Evolutionary conservation across 208 protist genomes (phyloP).

Genomic region (Crithidia bombi): DNA sequence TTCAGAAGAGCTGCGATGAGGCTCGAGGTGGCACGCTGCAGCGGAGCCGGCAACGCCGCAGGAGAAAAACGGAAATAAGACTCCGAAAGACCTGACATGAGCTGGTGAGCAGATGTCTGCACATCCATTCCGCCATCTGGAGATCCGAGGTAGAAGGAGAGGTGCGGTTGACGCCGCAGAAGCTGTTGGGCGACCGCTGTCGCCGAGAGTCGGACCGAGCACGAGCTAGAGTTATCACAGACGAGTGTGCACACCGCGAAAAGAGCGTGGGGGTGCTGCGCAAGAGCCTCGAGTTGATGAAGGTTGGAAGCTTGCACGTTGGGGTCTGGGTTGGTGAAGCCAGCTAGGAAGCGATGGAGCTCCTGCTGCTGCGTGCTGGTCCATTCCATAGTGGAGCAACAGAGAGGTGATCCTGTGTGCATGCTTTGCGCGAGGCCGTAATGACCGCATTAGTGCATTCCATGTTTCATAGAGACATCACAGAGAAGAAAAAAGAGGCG

Average conservation of each 20-base stretch:
- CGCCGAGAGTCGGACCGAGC: constrained; percentile 25
- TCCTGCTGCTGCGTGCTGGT: constrained; percentile 34
- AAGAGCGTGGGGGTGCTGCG: constrained; percentile 26
- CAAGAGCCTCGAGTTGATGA: constrained; percentile 33
- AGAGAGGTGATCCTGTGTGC: constrained; percentile 1
- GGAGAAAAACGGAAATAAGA: neutral
- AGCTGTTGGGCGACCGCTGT: constrained; percentile 29
- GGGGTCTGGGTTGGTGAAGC: constrained; percentile 41
- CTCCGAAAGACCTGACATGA: neutral
- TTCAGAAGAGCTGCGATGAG: constrained; percentile 22
- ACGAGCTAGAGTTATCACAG: constrained; percentile 9
- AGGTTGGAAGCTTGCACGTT: constrained; percentile 38
- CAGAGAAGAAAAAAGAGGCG: constrained; percentile 20
- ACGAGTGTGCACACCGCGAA: constrained; percentile 31
- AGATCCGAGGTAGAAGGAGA: constrained; percentile 20
- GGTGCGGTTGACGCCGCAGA: neutral
- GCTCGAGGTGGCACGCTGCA: constrained; percentile 20
- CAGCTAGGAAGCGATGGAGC: constrained; percentile 36
- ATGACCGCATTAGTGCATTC: too few species aligned
- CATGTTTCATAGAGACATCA: too few species aligned
- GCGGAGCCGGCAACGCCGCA: neutral
- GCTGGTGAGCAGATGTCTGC: neutral
- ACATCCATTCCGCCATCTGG: neutral
- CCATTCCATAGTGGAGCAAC: constrained; percentile 30
- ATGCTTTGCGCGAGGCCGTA: too few species aligned